Evolutionary conservation across 2,329 filamentous ascomycete genomes (phyloP), one percentile per base, ranked within the genome.

Genomic region (Lizonia empirigonia): DNA sequence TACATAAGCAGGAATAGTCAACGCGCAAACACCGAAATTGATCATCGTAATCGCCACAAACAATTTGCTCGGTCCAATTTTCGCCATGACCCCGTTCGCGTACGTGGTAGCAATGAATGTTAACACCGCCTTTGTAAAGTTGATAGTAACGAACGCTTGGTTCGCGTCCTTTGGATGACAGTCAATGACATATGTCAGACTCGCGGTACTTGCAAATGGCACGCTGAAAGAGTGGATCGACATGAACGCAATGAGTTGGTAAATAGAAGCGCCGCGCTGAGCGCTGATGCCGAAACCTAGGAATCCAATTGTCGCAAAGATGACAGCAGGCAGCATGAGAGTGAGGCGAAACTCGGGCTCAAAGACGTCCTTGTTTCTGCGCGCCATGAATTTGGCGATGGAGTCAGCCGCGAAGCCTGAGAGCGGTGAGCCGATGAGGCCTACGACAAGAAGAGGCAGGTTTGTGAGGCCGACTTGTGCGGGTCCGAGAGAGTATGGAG

Each of bases 271-370:
- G 1, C 64, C 64, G 5, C 62, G 56, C 2, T 71, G 65, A 0
- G 69, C 69, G 5, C 66, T 71, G 47, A 74, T 66, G 18, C 67
- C 75, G 36, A 77, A 77, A 7, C 75, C 75, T 1, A 77, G 58
- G 47, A 77, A 77, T 0, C 74, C 75, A 1, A 71, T 63, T 0
- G 75, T 73, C 0, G 67, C 65, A 6, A 71, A 62, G 7, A 69
- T 59, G 2, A 64, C 60, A 2, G 68, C 68, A 7, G 70, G 59
- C 5, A 70, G 55, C 68, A 71, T 72, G 26, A 72, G 65, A 2
- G 58, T 59, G 13, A 72, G 66, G 32, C 92, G 85, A 71, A 96
- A 97, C 68, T 97, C 93, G 2, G 93, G 92, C 73, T 97, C 93
- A 68, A 95, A 97, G 50, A 91, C 80, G 36, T 92, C 92, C 4